Evolutionary conservation across 768 basidiomycete genomes (phyloP), one percentile per base, ranked within the genome.

Genomic region (Leccinum fibrillosum): DNA sequence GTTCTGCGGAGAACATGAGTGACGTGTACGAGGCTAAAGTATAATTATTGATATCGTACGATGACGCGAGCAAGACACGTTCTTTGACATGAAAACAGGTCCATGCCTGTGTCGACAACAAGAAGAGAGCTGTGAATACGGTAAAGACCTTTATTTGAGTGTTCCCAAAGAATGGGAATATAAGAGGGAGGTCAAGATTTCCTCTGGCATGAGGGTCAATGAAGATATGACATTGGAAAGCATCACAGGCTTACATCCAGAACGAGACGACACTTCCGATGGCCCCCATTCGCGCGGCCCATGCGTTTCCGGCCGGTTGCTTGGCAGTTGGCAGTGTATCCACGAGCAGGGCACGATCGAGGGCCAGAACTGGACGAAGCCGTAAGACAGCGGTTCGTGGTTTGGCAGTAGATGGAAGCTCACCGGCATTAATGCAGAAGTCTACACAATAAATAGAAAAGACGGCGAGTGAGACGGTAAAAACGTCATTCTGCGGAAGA

Each of bases 241-340:
- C 2, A 12, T 48, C n/a, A 34, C 2, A 7, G 55, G 34, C 90
- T 64, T 63, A 94, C 94, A 92, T 79, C 66, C 90, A 96, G 72
- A 94, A 96, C 0, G 94, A 94, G 2, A 86, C 76, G 0, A 96
- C 87, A 55, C 90, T 86, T 11, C 95, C 95, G 26, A 94, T 66
- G 1, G 91, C 92, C 48, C 90, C 75, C 92, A 97, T 95, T n/a
- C 89, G 78, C 1, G 91, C 92, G 1, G 93, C 95, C 95, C 95
- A 98, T 0, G 95, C 95, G 68, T 95, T 97, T 1, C 90, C 94
- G 9, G 82, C 77, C 6, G 94, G 85, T 70, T 98, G 95, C 25
- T 84, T 77, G 1, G 81, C 69, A 0, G 89, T 76, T 0, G 93
- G 88, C 4, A 96, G 72, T 0, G 82, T 89, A 68, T 98, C 95